Conservation (phyloP, 805 yeast species). For the Dipodascus geniculatus region DNA sequence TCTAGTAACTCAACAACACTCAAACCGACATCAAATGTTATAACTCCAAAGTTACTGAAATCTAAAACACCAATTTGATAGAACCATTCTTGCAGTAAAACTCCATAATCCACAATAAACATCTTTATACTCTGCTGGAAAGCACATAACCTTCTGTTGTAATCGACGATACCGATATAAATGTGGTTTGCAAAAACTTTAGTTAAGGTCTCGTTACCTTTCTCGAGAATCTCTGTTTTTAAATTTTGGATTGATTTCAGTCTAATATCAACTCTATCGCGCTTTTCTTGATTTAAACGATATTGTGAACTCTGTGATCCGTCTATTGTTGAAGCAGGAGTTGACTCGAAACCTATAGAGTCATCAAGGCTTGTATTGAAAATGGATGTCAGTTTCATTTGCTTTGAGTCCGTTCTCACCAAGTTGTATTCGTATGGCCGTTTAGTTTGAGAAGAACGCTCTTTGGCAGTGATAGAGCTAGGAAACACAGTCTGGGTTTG, state of each 20-base stretch:
- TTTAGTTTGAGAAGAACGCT: conserved; percentile 3
- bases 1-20: conserved; percentile 10
- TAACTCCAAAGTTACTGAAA: conserved; percentile 69
- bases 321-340: too few relatives aligned
- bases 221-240: conserved; percentile 35
- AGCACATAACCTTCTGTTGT: conserved; percentile 56
- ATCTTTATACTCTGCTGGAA: conserved; percentile 73
- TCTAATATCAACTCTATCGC: conserved; percentile 4
- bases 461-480: conserved; percentile 7
- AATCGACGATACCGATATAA: conserved; percentile 77
- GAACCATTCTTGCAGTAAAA: conserved; percentile 53
- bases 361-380: conserved; percentile 7
- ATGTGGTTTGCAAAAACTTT: conserved; percentile 56
- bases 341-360: too few relatives aligned
- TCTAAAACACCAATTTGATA: conserved; percentile 72
- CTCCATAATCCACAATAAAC: conserved; percentile 69
- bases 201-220: conserved; percentile 44
- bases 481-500: conserved; percentile 48
- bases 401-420: conserved; percentile 62
- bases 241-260: conserved; percentile 37
- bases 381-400: conserved; percentile 38
- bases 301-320: neutral
- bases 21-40: conserved; percentile 25
- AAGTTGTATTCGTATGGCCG: conserved; percentile 49
- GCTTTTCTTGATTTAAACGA: neutral